Base-by-base conservation (phyloP, 2,329 filamentous ascomycete species). In the Pseudogymnoascus sp. region DNA sequence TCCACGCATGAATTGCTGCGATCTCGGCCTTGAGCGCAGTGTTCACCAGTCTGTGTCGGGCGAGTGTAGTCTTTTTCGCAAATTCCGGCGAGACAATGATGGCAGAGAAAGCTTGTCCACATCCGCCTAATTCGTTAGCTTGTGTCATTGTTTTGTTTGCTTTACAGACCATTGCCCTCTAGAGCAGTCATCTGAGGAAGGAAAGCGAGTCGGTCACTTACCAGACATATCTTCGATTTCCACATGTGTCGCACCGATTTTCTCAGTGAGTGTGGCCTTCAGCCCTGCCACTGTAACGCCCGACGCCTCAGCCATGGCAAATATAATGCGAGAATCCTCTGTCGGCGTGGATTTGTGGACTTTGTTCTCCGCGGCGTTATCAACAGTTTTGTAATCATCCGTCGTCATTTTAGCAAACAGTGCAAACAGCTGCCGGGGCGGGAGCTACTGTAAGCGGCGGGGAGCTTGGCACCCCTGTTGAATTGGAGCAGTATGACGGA, bases 161-260 rank as follows among this genome's bases (percentile, higher is more conserved):
- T 47, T 6, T 11, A 2, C n/a, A 16, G 20, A 43, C 37, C 22
- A 7, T 39, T 54, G n/a, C 28, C 50, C 6, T 37, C 22, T 59
- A 38, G 58, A 38, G 38, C 28, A 16, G 22, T 16, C 16, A 11
- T 33, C n/a, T n/a, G 6, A 47, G 50, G 41, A 58, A 14, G 16
- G 33, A n/a, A 28, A 64, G 62, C 63, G 59, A 63, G 62, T 63
- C 61, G 59, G 61, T 58, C 18, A 72, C 79, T 63, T 83, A 96
- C 92, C 93, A 66, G 92, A 96, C 80, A 96, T 86, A 76, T 97
- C 93, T 66, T 90, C 88, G 68, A 97, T 91, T 70, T 94, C 87
- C 65, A 96, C 91, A 76, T 95, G 84, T 28, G 81, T 80, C 20
- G 92, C 91, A 62, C 85, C 81, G 60, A 97, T 79, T 66, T 86